Evolutionary conservation across 2,329 filamentous ascomycete species (phyloP).

Genomic region (Trichocomaceae sp.): DNA sequence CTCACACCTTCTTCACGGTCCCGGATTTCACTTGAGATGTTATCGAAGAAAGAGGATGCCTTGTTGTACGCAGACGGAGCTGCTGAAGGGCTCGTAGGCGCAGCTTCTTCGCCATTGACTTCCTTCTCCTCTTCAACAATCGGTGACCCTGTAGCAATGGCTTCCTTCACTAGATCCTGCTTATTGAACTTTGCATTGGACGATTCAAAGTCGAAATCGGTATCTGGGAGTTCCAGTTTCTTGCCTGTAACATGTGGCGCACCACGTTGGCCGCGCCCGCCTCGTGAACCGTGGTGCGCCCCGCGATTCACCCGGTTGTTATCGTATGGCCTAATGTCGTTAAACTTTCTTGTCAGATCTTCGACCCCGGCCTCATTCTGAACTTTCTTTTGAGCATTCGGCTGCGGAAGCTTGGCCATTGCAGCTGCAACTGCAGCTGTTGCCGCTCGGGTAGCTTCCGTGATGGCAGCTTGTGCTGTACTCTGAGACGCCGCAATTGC

Average conservation of each 20-base stretch:
- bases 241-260: constrained; percentile 42
- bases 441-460: constrained; percentile 44
- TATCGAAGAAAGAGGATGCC: constrained; percentile 88
- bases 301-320: constrained; percentile 32
- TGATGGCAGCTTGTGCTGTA: constrained; percentile 33
- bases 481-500: constrained; percentile 25
- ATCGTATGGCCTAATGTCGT: constrained; percentile 40
- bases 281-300: constrained; percentile 36
- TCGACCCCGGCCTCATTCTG: constrained; percentile 32
- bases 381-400: constrained; percentile 30
- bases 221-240: constrained; percentile 81
- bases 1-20: constrained; percentile 72
- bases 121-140: constrained; percentile 47
- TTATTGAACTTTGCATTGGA: constrained; percentile 87
- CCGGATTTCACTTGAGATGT: constrained; percentile 89
- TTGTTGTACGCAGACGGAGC: constrained; percentile 69
- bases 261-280: constrained; percentile 42
- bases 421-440: constrained; percentile 46
- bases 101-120: constrained; percentile 30
- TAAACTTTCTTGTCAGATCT: constrained; percentile 39
- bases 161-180: constrained; percentile 80
- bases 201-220: constrained; percentile 86
- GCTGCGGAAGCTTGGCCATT: constrained; percentile 45
- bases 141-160: constrained; percentile 70
- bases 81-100: constrained; percentile 31